Percentiles rank a stretch among this genome's conserved stretches.
phyloP scores from a whole-genome alignment of 1,284 basidiomycete genomes.

The Leccinum angustisporum region DNA sequence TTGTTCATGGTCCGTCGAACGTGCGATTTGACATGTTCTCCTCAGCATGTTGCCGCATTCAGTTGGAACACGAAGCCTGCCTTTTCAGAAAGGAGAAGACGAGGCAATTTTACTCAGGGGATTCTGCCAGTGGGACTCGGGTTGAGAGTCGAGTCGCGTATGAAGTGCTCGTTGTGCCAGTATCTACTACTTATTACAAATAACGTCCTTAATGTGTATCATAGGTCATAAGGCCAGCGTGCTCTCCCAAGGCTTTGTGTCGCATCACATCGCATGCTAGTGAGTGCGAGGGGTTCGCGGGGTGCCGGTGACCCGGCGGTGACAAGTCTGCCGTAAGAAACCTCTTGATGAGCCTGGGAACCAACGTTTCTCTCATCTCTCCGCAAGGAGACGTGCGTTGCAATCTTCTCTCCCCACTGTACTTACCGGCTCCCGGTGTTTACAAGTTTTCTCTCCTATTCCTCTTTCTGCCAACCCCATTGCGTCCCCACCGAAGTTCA shows the following conservation, averaged over 20 bases:
- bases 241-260: not conserved
- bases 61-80: not conserved
- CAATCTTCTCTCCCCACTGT: not conserved
- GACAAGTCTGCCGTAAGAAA: not conserved
- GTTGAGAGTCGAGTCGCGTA: not conserved
- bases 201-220: not conserved
- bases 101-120: not conserved
- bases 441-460: not conserved
- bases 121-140: too few relatives aligned
- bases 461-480: slow-evolving; percentile 11
- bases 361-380: not conserved
- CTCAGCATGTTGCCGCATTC: not conserved
- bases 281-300: not conserved
- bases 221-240: not conserved
- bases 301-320: not conserved
- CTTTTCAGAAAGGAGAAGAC: not conserved
- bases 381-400: not conserved
- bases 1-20: too few relatives aligned
- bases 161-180: not conserved
- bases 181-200: not conserved
- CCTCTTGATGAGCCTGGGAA: too few relatives aligned
- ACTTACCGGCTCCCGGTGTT: not conserved
- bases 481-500: slow-evolving; percentile 18
- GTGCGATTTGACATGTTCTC: too few relatives aligned
- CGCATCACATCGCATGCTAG: too few relatives aligned